Conservation (phyloP, 805 yeast genomes). For the Metschnikowia dekortorum region DNA sequence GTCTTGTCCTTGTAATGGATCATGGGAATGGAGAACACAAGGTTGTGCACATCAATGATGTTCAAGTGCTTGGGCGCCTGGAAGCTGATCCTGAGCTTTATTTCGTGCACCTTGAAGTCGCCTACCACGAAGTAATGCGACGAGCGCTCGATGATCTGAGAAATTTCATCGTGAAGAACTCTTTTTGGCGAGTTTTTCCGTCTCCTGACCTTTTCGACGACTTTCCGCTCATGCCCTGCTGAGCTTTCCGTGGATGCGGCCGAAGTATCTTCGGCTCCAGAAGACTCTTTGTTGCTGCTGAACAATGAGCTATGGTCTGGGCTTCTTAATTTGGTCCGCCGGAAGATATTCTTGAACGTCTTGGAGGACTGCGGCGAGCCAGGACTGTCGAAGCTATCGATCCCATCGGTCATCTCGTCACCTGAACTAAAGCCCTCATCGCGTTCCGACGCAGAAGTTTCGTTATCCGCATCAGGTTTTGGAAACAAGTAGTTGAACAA, state of each 20-base stretch:
- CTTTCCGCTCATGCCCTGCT: neutral
- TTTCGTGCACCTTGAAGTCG: constrained; percentile 29
- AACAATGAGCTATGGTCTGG: neutral
- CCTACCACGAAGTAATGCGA: constrained; percentile 38
- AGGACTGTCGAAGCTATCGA: neutral
- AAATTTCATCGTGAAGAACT: constrained; percentile 28
- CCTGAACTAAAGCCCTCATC: neutral
- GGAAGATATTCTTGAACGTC: neutral
- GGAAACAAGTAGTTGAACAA: constrained; percentile 73
- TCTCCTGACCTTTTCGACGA: neutral
- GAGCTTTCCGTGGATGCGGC: constrained; percentile 1
- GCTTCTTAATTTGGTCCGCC: neutral
- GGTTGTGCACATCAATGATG: constrained; percentile 72
- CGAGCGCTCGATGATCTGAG: constrained; percentile 41
- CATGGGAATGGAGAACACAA: constrained; percentile 59
- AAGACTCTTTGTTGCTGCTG: constrained; percentile 1
- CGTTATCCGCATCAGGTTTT: constrained; percentile 21
- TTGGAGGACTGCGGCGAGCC: constrained; percentile 1
- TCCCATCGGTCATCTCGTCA: constrained; percentile 24
- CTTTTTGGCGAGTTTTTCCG: neutral
- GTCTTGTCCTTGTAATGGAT: constrained; percentile 50
- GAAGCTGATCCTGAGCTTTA: constrained; percentile 60
- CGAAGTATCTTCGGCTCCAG: neutral
- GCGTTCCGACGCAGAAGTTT: neutral
- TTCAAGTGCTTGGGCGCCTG: constrained; percentile 67